phyloP scores from a whole-genome alignment of 768 basidiomycete species.

The Xerocomellus chrysenteron region DNA sequence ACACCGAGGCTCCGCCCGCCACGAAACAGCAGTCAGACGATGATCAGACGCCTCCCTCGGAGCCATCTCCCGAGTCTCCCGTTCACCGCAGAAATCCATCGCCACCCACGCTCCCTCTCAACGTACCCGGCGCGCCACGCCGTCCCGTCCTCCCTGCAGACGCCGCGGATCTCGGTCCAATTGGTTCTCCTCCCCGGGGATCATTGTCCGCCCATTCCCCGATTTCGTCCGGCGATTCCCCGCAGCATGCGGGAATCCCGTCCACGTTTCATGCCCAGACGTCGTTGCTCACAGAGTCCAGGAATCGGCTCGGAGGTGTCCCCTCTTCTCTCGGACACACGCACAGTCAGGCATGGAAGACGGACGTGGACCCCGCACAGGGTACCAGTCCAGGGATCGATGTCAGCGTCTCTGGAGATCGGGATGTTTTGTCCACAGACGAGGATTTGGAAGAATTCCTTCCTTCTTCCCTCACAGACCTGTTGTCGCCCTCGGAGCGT shows the following conservation, averaged over 20 bases:
- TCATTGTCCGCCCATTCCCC: conserved; percentile 56
- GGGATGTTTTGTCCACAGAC: conserved; percentile 43
- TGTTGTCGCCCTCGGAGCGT: conserved; percentile 86
- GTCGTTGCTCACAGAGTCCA: conserved; percentile 37
- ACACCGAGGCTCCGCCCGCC: conserved; percentile 13
- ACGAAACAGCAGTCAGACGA: conserved; percentile 12
- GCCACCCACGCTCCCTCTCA: conserved; percentile 54
- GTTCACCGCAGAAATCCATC: conserved; percentile 34
- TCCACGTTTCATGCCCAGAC: conserved; percentile 82
- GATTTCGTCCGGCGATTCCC: conserved; percentile 33
- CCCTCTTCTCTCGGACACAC: conserved; percentile 60
- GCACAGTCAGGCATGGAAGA: conserved; percentile 27
- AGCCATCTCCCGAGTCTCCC: conserved; percentile 13
- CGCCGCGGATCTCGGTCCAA: conserved; percentile 71
- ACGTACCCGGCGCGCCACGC: conserved; percentile 49
- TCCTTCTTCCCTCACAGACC: conserved; percentile 83
- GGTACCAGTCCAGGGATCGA: conserved; percentile 13
- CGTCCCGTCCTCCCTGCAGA: conserved; percentile 37
- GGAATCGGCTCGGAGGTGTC: conserved; percentile 44
- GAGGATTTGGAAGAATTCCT: conserved; percentile 88
- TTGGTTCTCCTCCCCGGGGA: conserved; percentile 72
- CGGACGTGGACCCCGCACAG: conserved; percentile 23
- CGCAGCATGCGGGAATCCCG: conserved; percentile 43
- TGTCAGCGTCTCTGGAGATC: conserved; percentile 37
- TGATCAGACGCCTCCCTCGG: background rate